Conservation (phyloP, 305 asterid genomes). For the Lippia alba region DNA sequence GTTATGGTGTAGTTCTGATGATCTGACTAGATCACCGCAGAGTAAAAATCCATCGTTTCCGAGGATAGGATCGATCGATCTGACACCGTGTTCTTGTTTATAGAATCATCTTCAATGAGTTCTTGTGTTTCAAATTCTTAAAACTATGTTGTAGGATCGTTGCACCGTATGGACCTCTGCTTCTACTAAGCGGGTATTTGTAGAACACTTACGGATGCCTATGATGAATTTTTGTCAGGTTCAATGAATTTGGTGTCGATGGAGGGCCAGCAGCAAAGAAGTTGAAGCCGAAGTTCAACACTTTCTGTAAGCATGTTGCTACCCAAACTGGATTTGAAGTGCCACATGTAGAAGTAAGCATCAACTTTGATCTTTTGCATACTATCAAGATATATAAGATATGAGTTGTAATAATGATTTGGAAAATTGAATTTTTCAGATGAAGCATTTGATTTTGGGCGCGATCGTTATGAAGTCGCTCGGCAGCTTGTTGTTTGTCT, state of each 20-base stretch:
- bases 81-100: neutral
- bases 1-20: too few species aligned
- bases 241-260: slow-evolving; percentile 75
- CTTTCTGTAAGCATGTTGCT: slow-evolving; percentile 63
- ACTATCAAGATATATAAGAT: too few species aligned
- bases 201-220: neutral
- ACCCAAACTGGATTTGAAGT: slow-evolving; percentile 61
- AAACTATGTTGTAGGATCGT: too few species aligned
- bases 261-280: slow-evolving; percentile 82
- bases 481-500: slow-evolving; percentile 80
- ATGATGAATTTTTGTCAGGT: slow-evolving; percentile 43
- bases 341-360: slow-evolving; percentile 78
- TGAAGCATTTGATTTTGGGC: slow-evolving; percentile 72
- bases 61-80: too few species aligned
- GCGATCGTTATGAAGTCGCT: slow-evolving; percentile 70
- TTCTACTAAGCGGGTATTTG: too few species aligned
- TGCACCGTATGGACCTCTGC: too few species aligned
- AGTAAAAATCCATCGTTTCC: too few species aligned
- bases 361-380: neutral
- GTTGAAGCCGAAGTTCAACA: slow-evolving; percentile 65
- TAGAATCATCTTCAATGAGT: neutral
- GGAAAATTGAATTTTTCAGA: slow-evolving; percentile 46
- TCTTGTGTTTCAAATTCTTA: too few species aligned
- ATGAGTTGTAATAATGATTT: slow-evolving; percentile 8
- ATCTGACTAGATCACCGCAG: too few species aligned